These are phyloP conservation scores for Phytophthora melonis DNA, from an alignment of 352 stramenopile genomes.

Conservation along the genomic window DNA sequence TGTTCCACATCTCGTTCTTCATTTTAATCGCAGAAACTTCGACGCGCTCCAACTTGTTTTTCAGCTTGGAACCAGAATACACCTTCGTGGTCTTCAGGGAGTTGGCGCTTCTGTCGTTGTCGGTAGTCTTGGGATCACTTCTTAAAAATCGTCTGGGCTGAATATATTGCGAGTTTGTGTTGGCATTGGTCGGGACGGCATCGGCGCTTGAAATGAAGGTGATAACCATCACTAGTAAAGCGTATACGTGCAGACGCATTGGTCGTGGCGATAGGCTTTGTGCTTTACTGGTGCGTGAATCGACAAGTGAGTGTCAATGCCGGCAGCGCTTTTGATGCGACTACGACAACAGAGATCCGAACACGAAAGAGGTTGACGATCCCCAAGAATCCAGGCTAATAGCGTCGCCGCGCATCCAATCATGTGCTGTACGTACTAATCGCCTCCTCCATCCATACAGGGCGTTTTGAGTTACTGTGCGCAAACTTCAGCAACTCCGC, in stretches of 20 bases:
- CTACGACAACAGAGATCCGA: not conserved
- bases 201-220: not conserved
- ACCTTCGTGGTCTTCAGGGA: not conserved
- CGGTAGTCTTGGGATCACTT: not conserved
- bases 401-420: not conserved
- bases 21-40: not conserved
- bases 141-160: not conserved
- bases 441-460: no score
- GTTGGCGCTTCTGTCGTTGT: not conserved
- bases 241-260: not conserved
- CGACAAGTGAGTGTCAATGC: not conserved
- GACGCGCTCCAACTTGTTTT: not conserved
- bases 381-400: no score
- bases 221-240: not conserved
- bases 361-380: not conserved
- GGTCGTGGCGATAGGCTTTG: not conserved
- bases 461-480: no score
- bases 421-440: not conserved
- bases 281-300: not conserved
- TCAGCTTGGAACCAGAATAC: not conserved
- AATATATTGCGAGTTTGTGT: not conserved
- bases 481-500: no score
- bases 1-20: not conserved
- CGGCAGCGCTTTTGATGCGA: not conserved
- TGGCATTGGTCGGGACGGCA: not conserved